Base-by-base conservation (phyloP, 2,329 filamentous ascomycete genomes). In the Dothideomycetes sp. region DNA sequence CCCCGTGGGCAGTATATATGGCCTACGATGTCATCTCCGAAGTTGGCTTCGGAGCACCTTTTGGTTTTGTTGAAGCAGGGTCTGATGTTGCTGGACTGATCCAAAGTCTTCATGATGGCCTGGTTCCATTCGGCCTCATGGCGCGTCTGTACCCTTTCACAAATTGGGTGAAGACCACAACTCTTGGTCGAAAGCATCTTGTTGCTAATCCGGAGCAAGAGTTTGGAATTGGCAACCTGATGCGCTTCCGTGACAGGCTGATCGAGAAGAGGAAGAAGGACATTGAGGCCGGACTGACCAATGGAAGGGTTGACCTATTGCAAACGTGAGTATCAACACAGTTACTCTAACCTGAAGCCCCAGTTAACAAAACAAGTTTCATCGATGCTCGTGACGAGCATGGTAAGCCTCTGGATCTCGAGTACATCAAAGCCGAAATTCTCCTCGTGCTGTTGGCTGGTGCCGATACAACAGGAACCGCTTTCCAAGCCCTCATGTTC, bases 11-110 rank as follows among this genome's bases (percentile, higher is more conserved):
- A 33, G 65, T 71, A 5, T 73, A 65, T 48, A 64, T 75, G 62
- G 72, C 71, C 3, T 77, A 75, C 57, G 73, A 77, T 49, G 67
- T 75, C 24, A 72, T 77, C 41, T 68, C 65, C 17, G 69, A 74
- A 45, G 60, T 77, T 28, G 71, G 69, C 1, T 77, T 76, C 47
- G 71, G 73, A 8, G 67, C 63, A 3, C 65, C 72, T 1, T 67
- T 78, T 38, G 73, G 73, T 9, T 78, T 78, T 50, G 61, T 76
- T 8, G 62, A 70, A 40, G 60, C 65, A 41, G 72, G 64, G 13
- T 57, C 60, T 17, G 73, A 78, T 49, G 64, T 76, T 13, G 67
- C 62, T 22, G 69, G 69, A 10, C 59, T 76, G 6, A 75, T 76
- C 44, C 56, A 72, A 51, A 67, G 67, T 0, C 71, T 76, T 50